These are phyloP conservation scores for Isoetes engelmannii DNA, from an alignment of 83 land plant species.

Conservation along the genomic window DNA sequence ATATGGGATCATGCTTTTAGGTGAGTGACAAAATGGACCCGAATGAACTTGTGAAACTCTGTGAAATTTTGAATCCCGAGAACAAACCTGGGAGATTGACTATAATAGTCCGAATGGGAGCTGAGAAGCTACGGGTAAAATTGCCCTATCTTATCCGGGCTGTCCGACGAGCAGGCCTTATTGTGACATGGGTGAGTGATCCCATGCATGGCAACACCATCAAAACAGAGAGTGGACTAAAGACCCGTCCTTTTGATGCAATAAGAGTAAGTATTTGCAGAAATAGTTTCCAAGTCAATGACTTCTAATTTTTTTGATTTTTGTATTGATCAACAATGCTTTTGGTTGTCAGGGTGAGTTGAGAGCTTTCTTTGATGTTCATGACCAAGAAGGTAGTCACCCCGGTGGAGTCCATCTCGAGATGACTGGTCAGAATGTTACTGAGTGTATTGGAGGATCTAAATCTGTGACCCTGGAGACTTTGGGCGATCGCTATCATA, in stretches of 20 bases:
- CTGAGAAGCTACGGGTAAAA: constrained; percentile 54
- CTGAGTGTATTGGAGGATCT: constrained; percentile 72
- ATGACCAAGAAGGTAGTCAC: constrained; percentile 75
- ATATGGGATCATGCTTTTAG: constrained; percentile 9
- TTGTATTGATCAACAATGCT: no score
- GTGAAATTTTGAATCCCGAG: constrained; percentile 51
- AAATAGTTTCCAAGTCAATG: no score
- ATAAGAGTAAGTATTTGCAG: constrained; percentile 36
- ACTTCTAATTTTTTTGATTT: no score
- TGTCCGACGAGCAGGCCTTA: constrained; percentile 46
- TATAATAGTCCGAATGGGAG: constrained; percentile 55
- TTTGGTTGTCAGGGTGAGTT: constrained; percentile 50
- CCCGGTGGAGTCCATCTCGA: constrained; percentile 77
- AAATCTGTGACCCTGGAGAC: constrained; percentile 48
- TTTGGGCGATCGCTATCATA: constrained; percentile 67
- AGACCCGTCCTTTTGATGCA: constrained; percentile 60
- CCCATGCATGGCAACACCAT: constrained; percentile 75
- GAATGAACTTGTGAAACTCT: constrained; percentile 45
- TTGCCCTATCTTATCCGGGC: constrained; percentile 56
- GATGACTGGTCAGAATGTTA: constrained; percentile 82
- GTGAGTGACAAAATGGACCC: constrained; percentile 74
- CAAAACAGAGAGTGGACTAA: constrained; percentile 55
- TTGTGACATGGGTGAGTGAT: constrained; percentile 65
- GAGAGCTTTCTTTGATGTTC: constrained; percentile 75
- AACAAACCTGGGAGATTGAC: constrained; percentile 66